Percentiles rank a stretch among this genome's conserved stretches.
Evolutionary conservation across 352 stramenopile genomes (phyloP).

Genomic region (Thalassiosira mediterranea): DNA sequence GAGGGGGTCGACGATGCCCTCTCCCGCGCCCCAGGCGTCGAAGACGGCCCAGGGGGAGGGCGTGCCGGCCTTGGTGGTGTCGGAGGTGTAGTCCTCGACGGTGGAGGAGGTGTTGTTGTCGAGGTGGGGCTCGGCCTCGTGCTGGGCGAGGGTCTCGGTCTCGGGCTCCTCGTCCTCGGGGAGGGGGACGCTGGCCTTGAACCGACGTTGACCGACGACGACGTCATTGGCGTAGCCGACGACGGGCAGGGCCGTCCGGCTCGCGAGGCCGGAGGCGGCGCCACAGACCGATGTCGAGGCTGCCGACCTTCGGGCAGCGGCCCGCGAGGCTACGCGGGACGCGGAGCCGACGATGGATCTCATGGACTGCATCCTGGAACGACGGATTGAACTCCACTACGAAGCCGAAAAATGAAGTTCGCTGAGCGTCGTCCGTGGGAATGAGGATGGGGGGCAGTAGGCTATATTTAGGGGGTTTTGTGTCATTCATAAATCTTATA

Average conservation of each 20-base stretch:
- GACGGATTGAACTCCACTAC: too few species aligned
- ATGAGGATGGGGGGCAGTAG: too few species aligned
- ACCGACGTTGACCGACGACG: conserved; percentile 4
- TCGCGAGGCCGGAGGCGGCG: background rate
- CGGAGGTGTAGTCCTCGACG: conserved; percentile 52
- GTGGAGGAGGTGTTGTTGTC: conserved; percentile 50
- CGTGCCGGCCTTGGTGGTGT: conserved; percentile 66
- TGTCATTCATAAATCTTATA: too few species aligned
- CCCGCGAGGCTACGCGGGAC: conserved; percentile 14
- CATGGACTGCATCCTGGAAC: too few species aligned
- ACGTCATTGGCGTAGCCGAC: conserved; percentile 1
- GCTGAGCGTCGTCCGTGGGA: too few species aligned
- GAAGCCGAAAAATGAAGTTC: too few species aligned
- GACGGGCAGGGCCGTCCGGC: background rate
- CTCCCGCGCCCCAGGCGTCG: conserved; percentile 80
- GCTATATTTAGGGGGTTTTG: too few species aligned
- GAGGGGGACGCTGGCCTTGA: conserved; percentile 35
- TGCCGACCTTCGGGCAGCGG: background rate
- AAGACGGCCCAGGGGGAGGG: conserved; percentile 82
- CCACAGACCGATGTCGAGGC: background rate
- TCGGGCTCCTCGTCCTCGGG: conserved; percentile 22
- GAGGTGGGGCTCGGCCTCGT: conserved; percentile 30
- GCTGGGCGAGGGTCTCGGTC: background rate
- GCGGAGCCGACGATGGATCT: conserved; percentile 15
- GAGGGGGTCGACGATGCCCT: conserved; percentile 49